Evolutionary conservation across 225 moss, liverwort and hornwort species (phyloP).

Genomic region (Straminergon stramineum): DNA sequence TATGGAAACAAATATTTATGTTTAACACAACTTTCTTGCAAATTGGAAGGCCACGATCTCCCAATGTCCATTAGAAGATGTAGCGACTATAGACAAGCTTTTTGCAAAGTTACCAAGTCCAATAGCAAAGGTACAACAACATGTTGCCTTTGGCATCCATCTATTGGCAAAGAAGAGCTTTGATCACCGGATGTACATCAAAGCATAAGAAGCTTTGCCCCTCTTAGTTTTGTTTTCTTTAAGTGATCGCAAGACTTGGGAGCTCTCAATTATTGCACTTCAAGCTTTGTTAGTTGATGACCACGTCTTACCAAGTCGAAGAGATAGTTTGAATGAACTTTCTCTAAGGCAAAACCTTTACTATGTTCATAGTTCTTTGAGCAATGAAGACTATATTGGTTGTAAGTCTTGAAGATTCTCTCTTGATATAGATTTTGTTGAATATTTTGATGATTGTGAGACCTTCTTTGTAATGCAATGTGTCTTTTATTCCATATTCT

Average conservation of each 20-base stretch:
- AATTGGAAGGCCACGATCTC: fast-evolving
- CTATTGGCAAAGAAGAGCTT: constrained; percentile 32
- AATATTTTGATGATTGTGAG: background rate
- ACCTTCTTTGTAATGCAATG: background rate
- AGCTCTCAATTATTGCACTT: constrained; percentile 32
- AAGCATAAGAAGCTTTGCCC: constrained; percentile 41
- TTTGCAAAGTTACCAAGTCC: constrained; percentile 27
- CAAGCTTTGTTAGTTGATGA: background rate
- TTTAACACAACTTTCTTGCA: background rate
- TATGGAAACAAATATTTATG: background rate
- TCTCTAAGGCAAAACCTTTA: fast-evolving
- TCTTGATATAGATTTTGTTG: background rate
- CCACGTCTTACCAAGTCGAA: too few species aligned
- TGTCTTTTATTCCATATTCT: background rate
- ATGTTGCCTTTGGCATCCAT: constrained; percentile 25
- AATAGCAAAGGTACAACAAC: constrained; percentile 16
- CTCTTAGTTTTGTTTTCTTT: constrained; percentile 33
- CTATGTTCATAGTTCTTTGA: too few species aligned
- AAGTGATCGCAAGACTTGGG: too few species aligned
- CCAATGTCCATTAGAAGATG: constrained; percentile 10
- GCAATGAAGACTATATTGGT: constrained; percentile 8
- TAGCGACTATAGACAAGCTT: constrained; percentile 25
- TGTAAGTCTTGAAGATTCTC: background rate
- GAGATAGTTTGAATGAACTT: too few species aligned
- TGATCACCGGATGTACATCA: constrained; percentile 54